Base-by-base conservation (phyloP, 2,329 filamentous ascomycete species). In the Claviceps digitariae region DNA sequence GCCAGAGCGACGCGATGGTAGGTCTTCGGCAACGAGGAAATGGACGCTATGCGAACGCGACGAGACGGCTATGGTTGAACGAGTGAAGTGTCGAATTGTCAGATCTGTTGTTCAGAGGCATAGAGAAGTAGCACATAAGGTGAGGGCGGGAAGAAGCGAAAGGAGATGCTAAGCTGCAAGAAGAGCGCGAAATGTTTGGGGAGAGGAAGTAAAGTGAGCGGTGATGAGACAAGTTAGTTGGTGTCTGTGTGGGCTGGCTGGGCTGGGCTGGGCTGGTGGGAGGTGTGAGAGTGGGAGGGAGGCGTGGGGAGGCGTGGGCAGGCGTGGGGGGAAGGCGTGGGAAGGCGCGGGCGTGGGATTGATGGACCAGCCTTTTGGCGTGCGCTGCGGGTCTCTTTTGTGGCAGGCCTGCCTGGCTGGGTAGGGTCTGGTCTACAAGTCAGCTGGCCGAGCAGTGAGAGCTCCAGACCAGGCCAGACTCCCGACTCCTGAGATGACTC, bases 211-310 rank as follows among this genome's bases (percentile, higher is more conserved):
- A 44, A 43, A 47, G 51, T 13, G 53, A 55, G 50, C 47, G 53
- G 52, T 56, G 56, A 55, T 54, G 53, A 56, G 56, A 55, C 52
- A 54, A 52, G 52, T n/a, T 29, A 31, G 21, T 49, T 25, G 31
- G 34, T 40, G 48, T 38, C 15, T 38, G 15, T 4, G 4, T 13
- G 9, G 34, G 4, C 34, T 36, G 34, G 10, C 34, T 13, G 34
- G 12, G 4, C n/a, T n/a, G n/a, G 34, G 27, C 27, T n/a, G n/a
- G 27, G 4, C 9, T 10, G 36, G 36, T 34, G 45, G 29, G 17
- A 20, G 45, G 27, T 10, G 45, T 20, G 27, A 1, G 23, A 20
- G 21, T n/a, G 45, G 7, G 27, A 21, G 45, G 25, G 25, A 29
- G 44, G 9, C n/a, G 40, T 21, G 40, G 3, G 40, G 17, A 9